Evolutionary conservation across 805 yeast genomes (phyloP), one percentile per base, ranked within the genome.

Genomic region (Candida pini): DNA sequence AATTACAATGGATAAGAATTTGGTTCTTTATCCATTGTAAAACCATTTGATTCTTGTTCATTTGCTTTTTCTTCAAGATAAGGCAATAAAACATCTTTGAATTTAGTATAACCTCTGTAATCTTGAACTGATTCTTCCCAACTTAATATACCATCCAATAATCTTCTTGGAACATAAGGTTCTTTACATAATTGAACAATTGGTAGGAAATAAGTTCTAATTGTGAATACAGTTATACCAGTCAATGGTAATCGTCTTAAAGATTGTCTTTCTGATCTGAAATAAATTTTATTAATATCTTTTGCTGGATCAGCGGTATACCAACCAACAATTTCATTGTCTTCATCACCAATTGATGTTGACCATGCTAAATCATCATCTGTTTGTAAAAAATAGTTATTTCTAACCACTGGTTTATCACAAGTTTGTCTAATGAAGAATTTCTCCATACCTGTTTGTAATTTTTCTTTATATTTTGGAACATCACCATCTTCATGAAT

Each of bases 401-500:
- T 78, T 36, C 86, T 62, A 9, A 72, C 80, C n/a, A 78, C 80
- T 1, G 83, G 80, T 40, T 71, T 69, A 48, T 78, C 83, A 33
- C 70, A 67, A 7, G 75, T 63, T 39, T 73, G 60, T 40, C 83
- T 61, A 22, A 64, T 56, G 50, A 79, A 79, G 54, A 78, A 78
- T 47, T 76, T 74, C 43, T 77, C 79, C 86, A 79, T 79, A 4
- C 82, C 79, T 22, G 58, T 55, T 50, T 74, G 68, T 47, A 79
- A 65, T 47, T 78, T 73, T 25, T 69, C 72, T 35, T 71, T 64
- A 48, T 71, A 79, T 48, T 78, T 73, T 9, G 86, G 86, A 25
- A 80, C 86, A 45, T 76, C 81, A 18, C 84, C 86, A 28, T 71
- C 60, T 8, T 79, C 73, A 51, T 80, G 87, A 41, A 79, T 78